These are phyloP conservation scores for Spathaspora passalidarum DNA, from an alignment of 805 yeast genomes.

Conservation along the genomic window DNA sequence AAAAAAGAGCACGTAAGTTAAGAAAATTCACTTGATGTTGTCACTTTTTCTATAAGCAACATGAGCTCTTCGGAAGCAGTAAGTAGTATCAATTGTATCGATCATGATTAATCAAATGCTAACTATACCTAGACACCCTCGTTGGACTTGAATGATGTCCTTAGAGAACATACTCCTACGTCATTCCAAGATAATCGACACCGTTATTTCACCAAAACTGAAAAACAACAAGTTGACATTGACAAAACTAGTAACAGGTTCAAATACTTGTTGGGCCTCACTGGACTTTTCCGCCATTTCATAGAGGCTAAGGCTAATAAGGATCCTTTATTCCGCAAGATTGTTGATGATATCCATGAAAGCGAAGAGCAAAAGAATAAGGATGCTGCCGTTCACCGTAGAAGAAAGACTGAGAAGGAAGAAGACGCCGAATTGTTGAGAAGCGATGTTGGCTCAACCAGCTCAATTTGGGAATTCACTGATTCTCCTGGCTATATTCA, in stretches of 20 bases:
- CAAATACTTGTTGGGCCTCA: conserved; percentile 59
- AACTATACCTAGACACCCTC: conserved; percentile 11
- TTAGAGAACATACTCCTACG: conserved; percentile 2
- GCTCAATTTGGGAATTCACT: conserved; percentile 44
- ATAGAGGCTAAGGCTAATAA: conserved; percentile 58
- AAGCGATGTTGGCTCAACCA: conserved; percentile 45
- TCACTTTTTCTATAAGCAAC: not conserved
- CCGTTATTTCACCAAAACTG: conserved; percentile 32
- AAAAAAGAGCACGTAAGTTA: not conserved
- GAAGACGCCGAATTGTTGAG: conserved; percentile 71
- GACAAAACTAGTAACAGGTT: conserved; percentile 62
- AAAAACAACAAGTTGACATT: conserved; percentile 44
- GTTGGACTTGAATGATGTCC: conserved; percentile 10
- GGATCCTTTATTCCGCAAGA: conserved; percentile 54
- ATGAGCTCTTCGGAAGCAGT: conserved; percentile 6
- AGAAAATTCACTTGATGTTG: not conserved
- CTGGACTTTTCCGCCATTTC: conserved; percentile 66
- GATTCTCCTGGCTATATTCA: conserved; percentile 50
- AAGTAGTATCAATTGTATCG: not conserved
- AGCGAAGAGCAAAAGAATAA: conserved; percentile 12
- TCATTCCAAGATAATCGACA: conserved; percentile 9
- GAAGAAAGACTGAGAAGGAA: conserved; percentile 71
- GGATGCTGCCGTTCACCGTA: conserved; percentile 10
- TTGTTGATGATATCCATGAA: conserved; percentile 40
- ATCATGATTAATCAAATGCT: not conserved